Conservation (phyloP, 2,329 filamentous ascomycete species). For the Fusarium coffeatum region DNA sequence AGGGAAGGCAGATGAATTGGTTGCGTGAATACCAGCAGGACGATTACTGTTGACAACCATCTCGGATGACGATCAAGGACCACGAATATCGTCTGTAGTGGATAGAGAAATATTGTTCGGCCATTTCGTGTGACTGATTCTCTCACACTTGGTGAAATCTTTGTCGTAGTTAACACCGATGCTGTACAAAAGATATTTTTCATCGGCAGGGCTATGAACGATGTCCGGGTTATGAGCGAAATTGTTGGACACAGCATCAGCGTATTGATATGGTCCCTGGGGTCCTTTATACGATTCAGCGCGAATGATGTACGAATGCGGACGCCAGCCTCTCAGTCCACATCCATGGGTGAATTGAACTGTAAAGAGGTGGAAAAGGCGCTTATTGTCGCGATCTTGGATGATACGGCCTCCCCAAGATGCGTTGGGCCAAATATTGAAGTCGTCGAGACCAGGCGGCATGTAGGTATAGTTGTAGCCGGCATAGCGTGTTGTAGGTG, state of each 20-base stretch:
- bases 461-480: conserved; percentile 61
- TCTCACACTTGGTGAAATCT: conserved; percentile 11
- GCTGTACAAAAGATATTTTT: conserved; percentile 57
- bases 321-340: conserved; percentile 60
- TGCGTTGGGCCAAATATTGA: conserved; percentile 49
- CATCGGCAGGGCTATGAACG: conserved; percentile 58
- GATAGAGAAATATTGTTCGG: conserved; percentile 46
- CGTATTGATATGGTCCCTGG: conserved; percentile 57
- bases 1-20: conserved; percentile 57
- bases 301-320: conserved; percentile 58
- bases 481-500: conserved; percentile 53
- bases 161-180: conserved; percentile 52
- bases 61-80: conserved; percentile 29
- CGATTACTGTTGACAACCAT: conserved; percentile 27
- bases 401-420: conserved; percentile 62
- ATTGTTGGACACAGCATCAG: conserved; percentile 53
- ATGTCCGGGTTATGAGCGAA: conserved; percentile 61
- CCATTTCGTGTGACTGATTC: conserved; percentile 27
- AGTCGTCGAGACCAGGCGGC: conserved; percentile 45
- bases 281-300: conserved; percentile 59
- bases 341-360: conserved; percentile 60
- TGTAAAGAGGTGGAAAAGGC: conserved; percentile 58
- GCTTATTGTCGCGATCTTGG: conserved; percentile 53
- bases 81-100: conserved; percentile 28
- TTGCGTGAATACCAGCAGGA: conserved; percentile 39